Evolutionary conservation across 257 asterid genomes (phyloP), one percentile per base, ranked within the genome.

Genomic region (Thymus quinquecostatus): DNA sequence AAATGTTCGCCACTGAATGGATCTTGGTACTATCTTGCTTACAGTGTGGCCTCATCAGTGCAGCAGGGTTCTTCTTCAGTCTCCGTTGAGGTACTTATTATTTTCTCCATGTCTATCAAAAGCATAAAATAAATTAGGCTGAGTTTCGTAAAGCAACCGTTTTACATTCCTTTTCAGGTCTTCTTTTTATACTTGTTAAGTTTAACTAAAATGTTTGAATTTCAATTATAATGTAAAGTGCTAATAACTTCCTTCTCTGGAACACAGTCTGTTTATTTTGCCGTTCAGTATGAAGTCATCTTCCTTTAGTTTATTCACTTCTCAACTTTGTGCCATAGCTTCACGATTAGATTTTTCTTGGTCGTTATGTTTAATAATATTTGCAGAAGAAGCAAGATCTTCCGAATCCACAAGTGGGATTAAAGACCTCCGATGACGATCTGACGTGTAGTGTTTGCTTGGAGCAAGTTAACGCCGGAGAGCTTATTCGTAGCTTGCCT

Each of bases 381-480:
- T 13, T 70, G 76, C 91, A 89, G 97, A 91, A 87, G 80, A 87
- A 85, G 84, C 97, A 83, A 81, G 96, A 87, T 71, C 72, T 68
- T 69, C 76, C 70, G 48, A 86, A 68, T 78, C 81, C 81, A 49
- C 77, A 77, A 60, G 88, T 77, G 44, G 80, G 79, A 36, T 60
- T 61, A 21, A 86, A 89, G 75, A 76, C 83, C 69, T 77, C 86
- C 0, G 95, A 88, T 45, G 94, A 95, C 72, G 99, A 92, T 64
- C 85, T 95, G 83, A 95, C 98, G 49, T 92, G 99, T 76, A 95
- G 98, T 69, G 96, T 95, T 71, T 95, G 99, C 87, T 86, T 95
- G 91, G 99, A 95, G 86, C 98, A 92, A 92, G 99, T 95, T 61
- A 79, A 70, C 72, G 83, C 53, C 10, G 99, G 98, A 61, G 99